Base-by-base conservation (phyloP, 257 asterid species). In the Leptodermis oblonga region DNA sequence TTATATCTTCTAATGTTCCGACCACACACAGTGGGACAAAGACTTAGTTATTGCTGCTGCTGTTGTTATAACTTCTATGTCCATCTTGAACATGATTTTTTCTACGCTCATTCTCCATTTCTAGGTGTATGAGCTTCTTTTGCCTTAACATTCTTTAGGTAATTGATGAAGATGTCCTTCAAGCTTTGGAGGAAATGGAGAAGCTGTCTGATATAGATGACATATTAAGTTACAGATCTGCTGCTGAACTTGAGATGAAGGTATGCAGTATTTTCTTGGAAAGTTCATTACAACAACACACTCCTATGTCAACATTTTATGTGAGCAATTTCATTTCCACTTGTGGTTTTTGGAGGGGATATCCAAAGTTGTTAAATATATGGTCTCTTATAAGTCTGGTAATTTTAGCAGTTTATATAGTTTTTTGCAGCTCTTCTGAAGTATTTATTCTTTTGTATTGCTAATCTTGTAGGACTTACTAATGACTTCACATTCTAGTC, bases 241-340 rank as follows among this genome's bases (percentile, higher is more conserved):
- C 85, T 71, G 97, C 98, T 5, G 98, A 93, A 73, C 83, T 78
- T 76, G 94, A 90, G 80, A 75, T 88, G 67, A 85, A 90, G 96
- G 98, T 92, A 23, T 51, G 36, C 17, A 26, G 7, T 30, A 33
- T 55, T 49, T 54, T 33, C 52, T 49, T 39, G 41, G 62, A 15
- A 22, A 33, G 58, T 37, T 39, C 20, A 30, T 7, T 22, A 4
- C 20, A 33, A 36, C 54, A 49, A 15, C 36, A 37, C 41, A 26
- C n/a, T 62, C 46, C 51, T 45, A 2, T 33, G 6, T n/a, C 17
- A 30, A 20, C n/a, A 62, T 15, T 7, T 63, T 33, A 26, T 23
- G 33, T 42, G 18, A 33, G 46, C 45, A 56, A 39, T 62, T 51
- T 51, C 42, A 26, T 45, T 7, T 18, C 59, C 2, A 18, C 58